Evolutionary conservation across 2,329 filamentous ascomycete genomes (phyloP).

Genomic region (Epichloe hybrida): DNA sequence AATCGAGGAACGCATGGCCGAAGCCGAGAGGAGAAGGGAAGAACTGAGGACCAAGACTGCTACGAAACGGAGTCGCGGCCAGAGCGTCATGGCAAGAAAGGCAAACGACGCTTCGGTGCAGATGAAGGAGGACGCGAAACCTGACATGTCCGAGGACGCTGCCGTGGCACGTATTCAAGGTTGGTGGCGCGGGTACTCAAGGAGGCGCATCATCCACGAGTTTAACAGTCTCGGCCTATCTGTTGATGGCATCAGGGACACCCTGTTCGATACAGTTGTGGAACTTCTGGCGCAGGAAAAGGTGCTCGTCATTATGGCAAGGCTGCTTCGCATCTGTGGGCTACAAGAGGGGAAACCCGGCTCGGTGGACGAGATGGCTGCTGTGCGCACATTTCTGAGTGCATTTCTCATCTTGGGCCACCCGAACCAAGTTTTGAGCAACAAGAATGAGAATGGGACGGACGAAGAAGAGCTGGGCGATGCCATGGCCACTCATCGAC

Average conservation of each 20-base stretch:
- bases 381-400: constrained; percentile 63
- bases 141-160: constrained; percentile 39
- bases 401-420: constrained; percentile 71
- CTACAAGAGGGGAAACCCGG: constrained; percentile 50
- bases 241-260: constrained; percentile 55
- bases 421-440: constrained; percentile 63
- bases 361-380: constrained; percentile 54
- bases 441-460: constrained; percentile 46
- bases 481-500: constrained; percentile 15
- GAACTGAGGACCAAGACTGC: constrained; percentile 44
- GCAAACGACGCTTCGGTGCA: constrained; percentile 34
- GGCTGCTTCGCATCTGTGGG: constrained; percentile 55
- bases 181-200: constrained; percentile 50
- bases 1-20: constrained; percentile 68
- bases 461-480: constrained; percentile 37
- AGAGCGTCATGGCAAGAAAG: constrained; percentile 38
- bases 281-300: constrained; percentile 52
- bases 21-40: constrained; percentile 59
- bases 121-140: constrained; percentile 31
- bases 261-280: constrained; percentile 62
- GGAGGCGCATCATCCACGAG: constrained; percentile 46
- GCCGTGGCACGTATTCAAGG: constrained; percentile 55
- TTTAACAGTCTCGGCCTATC: constrained; percentile 55
- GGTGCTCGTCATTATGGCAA: constrained; percentile 51
- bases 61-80: constrained; percentile 37